Percentiles rank a stretch among this genome's conserved stretches.
Conservation (phyloP, 768 basidiomycete genomes). For the Lyophyllum shimeji region DNA sequence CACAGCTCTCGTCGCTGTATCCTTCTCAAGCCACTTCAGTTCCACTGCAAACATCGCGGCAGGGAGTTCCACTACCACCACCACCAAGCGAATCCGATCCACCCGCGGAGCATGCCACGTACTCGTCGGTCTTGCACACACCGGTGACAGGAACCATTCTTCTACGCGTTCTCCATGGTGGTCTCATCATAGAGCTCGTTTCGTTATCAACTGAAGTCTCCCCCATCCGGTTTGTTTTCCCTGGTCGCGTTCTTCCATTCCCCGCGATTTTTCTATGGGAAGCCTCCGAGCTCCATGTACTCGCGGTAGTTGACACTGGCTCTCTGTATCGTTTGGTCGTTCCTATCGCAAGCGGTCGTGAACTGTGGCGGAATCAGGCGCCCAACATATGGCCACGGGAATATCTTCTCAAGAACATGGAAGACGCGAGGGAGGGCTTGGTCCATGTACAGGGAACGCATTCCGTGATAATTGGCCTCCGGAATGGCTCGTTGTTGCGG, state of each 20-base stretch:
- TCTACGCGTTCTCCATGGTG: conserved; percentile 71
- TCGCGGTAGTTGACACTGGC: conserved; percentile 64
- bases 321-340: conserved; percentile 75
- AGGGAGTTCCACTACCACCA: conserved; percentile 48
- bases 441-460: conserved; percentile 70
- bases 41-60: conserved; percentile 59
- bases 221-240: conserved; percentile 78
- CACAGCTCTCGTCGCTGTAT: conserved; percentile 66
- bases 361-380: conserved; percentile 58
- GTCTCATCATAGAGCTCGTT: conserved; percentile 71
- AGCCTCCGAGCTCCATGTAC: conserved; percentile 60
- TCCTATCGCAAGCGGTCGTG: conserved; percentile 49
- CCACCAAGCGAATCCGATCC: conserved; percentile 41
- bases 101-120: conserved; percentile 73
- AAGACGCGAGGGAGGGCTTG: conserved; percentile 42
- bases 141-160: conserved; percentile 64
- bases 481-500: conserved; percentile 64
- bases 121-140: conserved; percentile 57
- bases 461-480: conserved; percentile 60
- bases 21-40: conserved; percentile 50
- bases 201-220: conserved; percentile 66
- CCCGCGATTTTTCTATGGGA: conserved; percentile 65
- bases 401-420: conserved; percentile 57
- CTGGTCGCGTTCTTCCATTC: conserved; percentile 60
- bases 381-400: conserved; percentile 63